Conservation (phyloP, 2,329 filamentous ascomycete species). For the Trichoderma endophyticum region DNA sequence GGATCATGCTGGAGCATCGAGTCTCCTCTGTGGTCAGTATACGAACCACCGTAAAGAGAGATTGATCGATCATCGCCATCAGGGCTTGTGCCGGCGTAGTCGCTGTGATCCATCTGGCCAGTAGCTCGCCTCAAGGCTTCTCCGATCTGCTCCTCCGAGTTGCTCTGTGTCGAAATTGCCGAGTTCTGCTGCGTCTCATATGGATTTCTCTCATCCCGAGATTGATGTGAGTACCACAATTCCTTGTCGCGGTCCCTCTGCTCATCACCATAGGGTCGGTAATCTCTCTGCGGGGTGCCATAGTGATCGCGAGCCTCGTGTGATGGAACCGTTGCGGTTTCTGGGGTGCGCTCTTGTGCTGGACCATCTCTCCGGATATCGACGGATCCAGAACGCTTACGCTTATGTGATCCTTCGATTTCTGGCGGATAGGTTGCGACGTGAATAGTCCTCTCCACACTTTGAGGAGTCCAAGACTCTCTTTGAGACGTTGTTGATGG, state of each 20-base stretch:
- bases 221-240: constrained; percentile 47
- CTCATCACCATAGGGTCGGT: constrained; percentile 45
- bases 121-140: constrained; percentile 45
- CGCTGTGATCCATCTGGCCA: constrained; percentile 46
- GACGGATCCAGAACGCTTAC: constrained; percentile 66
- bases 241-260: constrained; percentile 43
- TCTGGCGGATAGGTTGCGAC: constrained; percentile 41
- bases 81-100: constrained; percentile 52
- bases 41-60: constrained; percentile 41
- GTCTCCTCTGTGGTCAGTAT: constrained; percentile 48
- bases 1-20: constrained; percentile 55
- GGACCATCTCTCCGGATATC: constrained; percentile 44
- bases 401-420: constrained; percentile 55
- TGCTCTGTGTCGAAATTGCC: constrained; percentile 42
- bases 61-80: constrained; percentile 50
- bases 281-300: constrained; percentile 43
- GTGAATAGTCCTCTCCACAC: constrained; percentile 42
- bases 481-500: constrained; percentile 29
- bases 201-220: constrained; percentile 45
- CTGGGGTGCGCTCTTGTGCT: constrained; percentile 35
- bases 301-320: constrained; percentile 43
- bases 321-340: constrained; percentile 30
- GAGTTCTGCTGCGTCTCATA: constrained; percentile 48
- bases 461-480: constrained; percentile 43
- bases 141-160: constrained; percentile 49